phyloP scores from a whole-genome alignment of 83 land plant genomes.

The Thuja plicata region DNA sequence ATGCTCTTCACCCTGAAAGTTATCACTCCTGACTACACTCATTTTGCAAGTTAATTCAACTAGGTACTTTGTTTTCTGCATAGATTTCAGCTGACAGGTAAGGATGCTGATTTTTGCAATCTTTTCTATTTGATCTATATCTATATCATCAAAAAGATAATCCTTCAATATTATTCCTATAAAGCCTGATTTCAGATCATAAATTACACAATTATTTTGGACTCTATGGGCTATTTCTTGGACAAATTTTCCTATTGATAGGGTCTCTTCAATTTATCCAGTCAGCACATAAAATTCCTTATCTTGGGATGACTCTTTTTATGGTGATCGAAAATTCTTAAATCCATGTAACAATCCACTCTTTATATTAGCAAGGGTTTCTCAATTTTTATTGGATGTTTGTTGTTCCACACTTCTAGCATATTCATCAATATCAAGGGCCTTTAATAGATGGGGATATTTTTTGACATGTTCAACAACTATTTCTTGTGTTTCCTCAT shows the following conservation, averaged over 20 bases:
- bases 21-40: conserved; percentile 52
- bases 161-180: conserved; percentile 64
- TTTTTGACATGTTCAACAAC: conserved; percentile 93
- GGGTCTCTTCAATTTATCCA: conserved; percentile 84
- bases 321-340: conserved; percentile 75
- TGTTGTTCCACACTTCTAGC: too few species aligned
- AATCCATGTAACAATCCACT: too few species aligned
- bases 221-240: conserved; percentile 78
- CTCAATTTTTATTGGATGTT: too few species aligned
- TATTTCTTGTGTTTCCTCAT: conserved; percentile 85
- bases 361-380: too few species aligned
- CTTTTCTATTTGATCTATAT: conserved; percentile 41
- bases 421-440: too few species aligned
- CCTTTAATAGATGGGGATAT: too few species aligned
- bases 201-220: conserved; percentile 52
- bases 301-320: conserved; percentile 66
- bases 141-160: conserved; percentile 70
- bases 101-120: conserved; percentile 76
- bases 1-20: conserved; percentile 19
- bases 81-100: conserved; percentile 70
- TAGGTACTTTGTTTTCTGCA: conserved; percentile 58
- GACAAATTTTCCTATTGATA: conserved; percentile 74
- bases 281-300: conserved; percentile 75
- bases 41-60: conserved; percentile 69
- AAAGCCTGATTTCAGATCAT: conserved; percentile 84